A percentile compares a stretch with the other conserved stretches of the same genome.
Conservation (phyloP, 2,329 filamentous ascomycete genomes). For the Orbilia javanica region DNA sequence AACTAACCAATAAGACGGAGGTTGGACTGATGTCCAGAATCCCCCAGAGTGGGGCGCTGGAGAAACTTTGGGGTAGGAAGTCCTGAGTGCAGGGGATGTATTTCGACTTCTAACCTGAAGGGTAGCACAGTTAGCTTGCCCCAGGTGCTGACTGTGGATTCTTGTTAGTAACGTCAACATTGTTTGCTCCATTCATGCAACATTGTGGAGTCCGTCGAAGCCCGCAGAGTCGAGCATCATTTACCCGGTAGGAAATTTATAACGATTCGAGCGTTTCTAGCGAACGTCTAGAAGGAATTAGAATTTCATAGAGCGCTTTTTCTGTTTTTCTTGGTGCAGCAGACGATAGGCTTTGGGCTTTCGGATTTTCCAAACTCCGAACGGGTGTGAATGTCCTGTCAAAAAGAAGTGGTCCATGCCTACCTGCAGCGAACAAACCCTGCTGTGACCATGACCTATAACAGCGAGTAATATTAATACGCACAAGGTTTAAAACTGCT, state of each 20-base stretch:
- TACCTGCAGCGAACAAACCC: conserved; percentile 21
- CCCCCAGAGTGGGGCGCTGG: conserved; percentile 40
- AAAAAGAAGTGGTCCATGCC: conserved; percentile 4
- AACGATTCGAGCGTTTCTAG: conserved; percentile 28
- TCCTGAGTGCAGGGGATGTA: not conserved
- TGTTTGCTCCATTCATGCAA: conserved; percentile 6
- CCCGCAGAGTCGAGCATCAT: not conserved
- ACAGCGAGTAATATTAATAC: conserved; percentile 28
- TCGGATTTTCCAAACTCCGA: conserved; percentile 28
- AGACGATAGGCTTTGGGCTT: not conserved
- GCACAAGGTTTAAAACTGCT: conserved; percentile 38
- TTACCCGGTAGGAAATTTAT: conserved; percentile 16
- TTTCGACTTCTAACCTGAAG: conserved; percentile 2
- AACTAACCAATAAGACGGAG: conserved; percentile 35
- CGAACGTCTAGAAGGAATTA: conserved; percentile 16
- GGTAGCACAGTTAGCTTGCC: conserved; percentile 12
- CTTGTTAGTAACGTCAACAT: conserved; percentile 3
- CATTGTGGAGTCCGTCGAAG: not conserved
- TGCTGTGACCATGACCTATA: not conserved
- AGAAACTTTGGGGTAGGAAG: conserved; percentile 28
- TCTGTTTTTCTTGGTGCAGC: not conserved
- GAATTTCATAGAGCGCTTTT: not conserved
- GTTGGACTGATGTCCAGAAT: conserved; percentile 14
- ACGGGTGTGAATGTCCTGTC: conserved; percentile 10
- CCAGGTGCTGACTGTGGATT: conserved; percentile 14